These are phyloP conservation scores for Hypoxylon sp. DNA, from an alignment of 2,329 filamentous ascomycete species.

Conservation along the genomic window DNA sequence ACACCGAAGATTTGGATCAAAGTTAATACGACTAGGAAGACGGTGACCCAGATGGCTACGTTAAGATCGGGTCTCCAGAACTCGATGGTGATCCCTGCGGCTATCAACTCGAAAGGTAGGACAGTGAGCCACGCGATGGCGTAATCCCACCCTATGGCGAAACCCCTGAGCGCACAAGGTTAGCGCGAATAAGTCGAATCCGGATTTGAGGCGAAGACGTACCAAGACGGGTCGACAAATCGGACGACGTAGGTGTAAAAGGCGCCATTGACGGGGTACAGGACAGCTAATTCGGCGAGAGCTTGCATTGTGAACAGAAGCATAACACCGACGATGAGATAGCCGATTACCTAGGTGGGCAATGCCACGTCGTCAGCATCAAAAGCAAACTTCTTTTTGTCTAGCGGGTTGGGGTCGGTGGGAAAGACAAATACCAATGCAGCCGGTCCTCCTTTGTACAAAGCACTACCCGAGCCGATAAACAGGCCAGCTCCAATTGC, in stretches of 20 bases:
- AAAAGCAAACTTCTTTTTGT: not conserved
- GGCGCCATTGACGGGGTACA: slow-evolving; percentile 73
- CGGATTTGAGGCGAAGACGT: slow-evolving; percentile 26
- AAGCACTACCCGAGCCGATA: slow-evolving; percentile 74
- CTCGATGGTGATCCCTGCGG: slow-evolving; percentile 67
- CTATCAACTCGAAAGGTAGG: slow-evolving; percentile 69
- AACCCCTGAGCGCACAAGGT: slow-evolving; percentile 57
- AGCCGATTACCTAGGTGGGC: slow-evolving; percentile 63
- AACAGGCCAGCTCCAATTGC: slow-evolving; percentile 74
- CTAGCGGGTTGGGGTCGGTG: not conserved
- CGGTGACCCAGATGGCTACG: slow-evolving; percentile 69
- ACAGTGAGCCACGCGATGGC: slow-evolving; percentile 65
- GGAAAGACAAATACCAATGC: slow-evolving; percentile 54
- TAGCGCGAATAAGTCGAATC: slow-evolving; percentile 1
- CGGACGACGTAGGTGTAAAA: slow-evolving; percentile 74
- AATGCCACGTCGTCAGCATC: slow-evolving; percentile 22
- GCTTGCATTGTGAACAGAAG: slow-evolving; percentile 72
- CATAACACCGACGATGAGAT: slow-evolving; percentile 71
- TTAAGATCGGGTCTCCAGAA: slow-evolving; percentile 68
- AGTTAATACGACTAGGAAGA: slow-evolving; percentile 67
- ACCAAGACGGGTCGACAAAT: slow-evolving; percentile 73
- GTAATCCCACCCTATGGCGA: slow-evolving; percentile 69
- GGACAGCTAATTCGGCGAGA: slow-evolving; percentile 71
- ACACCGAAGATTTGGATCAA: slow-evolving; percentile 70
- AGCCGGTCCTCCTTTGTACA: slow-evolving; percentile 73